Conservation (phyloP, 1,284 basidiomycete species). For the Exsudoporus floridanus region DNA sequence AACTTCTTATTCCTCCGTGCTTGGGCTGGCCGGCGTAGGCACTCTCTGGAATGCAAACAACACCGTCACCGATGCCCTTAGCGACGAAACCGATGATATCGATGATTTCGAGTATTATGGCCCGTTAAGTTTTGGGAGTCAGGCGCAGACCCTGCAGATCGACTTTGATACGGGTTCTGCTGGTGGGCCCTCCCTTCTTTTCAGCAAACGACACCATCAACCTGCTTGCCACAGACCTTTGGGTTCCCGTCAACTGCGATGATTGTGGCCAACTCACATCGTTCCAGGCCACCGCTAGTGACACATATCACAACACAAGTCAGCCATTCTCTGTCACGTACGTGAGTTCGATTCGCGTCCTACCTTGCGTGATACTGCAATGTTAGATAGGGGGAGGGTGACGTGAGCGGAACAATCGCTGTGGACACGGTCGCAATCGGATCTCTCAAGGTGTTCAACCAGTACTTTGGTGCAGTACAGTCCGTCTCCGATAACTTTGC, state of each 20-base stretch:
- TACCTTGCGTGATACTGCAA: slow-evolving; percentile 18
- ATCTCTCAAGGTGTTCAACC: slow-evolving; percentile 42
- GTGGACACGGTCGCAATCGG: slow-evolving; percentile 51
- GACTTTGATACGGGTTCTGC: slow-evolving; percentile 63
- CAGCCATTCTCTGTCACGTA: slow-evolving; percentile 52
- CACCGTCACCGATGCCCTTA: slow-evolving; percentile 11
- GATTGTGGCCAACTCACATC: slow-evolving; percentile 38
- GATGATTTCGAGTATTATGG: slow-evolving; percentile 56
- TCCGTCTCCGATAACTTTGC: slow-evolving; percentile 45
- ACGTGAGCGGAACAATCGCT: slow-evolving; percentile 46
- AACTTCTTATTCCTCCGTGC: neutral
- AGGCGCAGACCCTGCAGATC: slow-evolving; percentile 44
- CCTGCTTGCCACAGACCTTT: slow-evolving; percentile 40
- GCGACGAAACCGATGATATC: slow-evolving; percentile 20
- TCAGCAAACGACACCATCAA: neutral
- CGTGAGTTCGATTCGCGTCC: slow-evolving; percentile 40
- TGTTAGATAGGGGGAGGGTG: slow-evolving; percentile 46
- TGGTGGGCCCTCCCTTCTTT: slow-evolving; percentile 7
- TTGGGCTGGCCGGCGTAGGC: neutral
- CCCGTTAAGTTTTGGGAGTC: slow-evolving; percentile 46
- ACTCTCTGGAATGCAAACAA: neutral
- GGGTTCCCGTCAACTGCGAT: slow-evolving; percentile 47
- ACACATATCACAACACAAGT: slow-evolving; percentile 39
- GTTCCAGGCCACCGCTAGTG: slow-evolving; percentile 42
- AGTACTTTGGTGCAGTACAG: slow-evolving; percentile 50